Evolutionary conservation across 2,329 filamentous ascomycete genomes (phyloP), one percentile per base, ranked within the genome.

Genomic region (Colletotrichum kahawae): DNA sequence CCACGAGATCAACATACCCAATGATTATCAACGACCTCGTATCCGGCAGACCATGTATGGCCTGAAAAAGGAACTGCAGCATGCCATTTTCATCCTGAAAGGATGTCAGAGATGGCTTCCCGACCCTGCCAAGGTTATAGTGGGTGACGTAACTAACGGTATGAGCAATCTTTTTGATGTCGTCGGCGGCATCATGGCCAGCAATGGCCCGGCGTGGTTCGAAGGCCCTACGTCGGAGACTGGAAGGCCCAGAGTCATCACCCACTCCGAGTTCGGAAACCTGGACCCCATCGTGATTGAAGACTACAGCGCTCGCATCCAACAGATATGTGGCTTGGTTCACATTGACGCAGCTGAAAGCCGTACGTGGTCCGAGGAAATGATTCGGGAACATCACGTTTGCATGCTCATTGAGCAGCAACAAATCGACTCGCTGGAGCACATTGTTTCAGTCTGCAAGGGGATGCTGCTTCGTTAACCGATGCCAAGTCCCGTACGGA

Each of bases 151-250:
- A 1, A 38, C 65, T 21, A 18, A 24, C 10, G 76, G 77, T 5
- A 77, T 79, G 34, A 56, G 62, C n/a, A 57, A 38, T 6, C 78
- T 78, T 43, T 77, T 78, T 54, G 67, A 74, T 2, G 70, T 77
- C 4, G 70, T 80, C 10, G 77, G 77, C 21, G 21, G 65, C 8
- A 77, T 79, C 48, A 48, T 81, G 14, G 78, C 79, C 2, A 79
- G 80, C 54, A 78, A 79, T 56, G 75, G 68, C 13, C 77, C 77
- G 4, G 77, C 80, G 21, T 80, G 78, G 79, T 75, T 78, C 9
- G 77, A 81, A 13, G 67, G 76, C 34, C 76, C 77, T 38, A 36
- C 8, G 0, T 71, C 13, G 64, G 63, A 29, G 27, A 27, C 56
- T 16, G 43, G 38, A 8, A 13, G 43, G 4, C 74, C 76, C 3